Percentiles rank a stretch among this genome's conserved stretches.
phyloP scores from a whole-genome alignment of 176 grass and related monocot genomes.

The Oryza rufipogon region DNA sequence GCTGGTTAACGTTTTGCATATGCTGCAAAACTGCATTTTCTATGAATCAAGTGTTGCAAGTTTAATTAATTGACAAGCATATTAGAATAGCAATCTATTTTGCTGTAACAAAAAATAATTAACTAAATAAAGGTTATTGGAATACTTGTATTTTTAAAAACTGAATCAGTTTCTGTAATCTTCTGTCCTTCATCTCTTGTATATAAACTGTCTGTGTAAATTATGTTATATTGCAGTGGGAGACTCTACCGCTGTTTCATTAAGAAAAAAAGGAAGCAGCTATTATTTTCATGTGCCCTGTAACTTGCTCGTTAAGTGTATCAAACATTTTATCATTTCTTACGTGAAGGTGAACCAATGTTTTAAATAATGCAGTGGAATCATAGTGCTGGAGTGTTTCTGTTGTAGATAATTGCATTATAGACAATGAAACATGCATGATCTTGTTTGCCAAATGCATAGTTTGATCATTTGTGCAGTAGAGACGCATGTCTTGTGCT shows the following conservation, averaged over 20 bases:
- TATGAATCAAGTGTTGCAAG: not conserved
- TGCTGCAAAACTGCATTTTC: slow-evolving; percentile 14
- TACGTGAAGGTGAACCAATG: not conserved
- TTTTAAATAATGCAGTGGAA: not conserved
- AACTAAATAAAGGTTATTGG: not conserved
- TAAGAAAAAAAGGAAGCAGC: not conserved
- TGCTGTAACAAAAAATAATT: not conserved
- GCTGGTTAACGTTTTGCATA: slow-evolving; percentile 11
- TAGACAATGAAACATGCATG: not conserved
- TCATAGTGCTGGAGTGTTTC: not conserved
- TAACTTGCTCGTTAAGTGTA: slow-evolving; percentile 2
- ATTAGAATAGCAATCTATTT: not conserved
- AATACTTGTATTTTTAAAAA: slow-evolving; percentile 19
- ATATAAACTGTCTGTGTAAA: no score
- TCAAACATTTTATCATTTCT: not conserved
- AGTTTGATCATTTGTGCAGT: not conserved
- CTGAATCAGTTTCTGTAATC: not conserved
- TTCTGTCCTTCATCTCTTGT: no score
- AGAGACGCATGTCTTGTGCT: slow-evolving; percentile 5
- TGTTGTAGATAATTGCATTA: not conserved
- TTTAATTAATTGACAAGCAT: not conserved
- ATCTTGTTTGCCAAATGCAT: not conserved
- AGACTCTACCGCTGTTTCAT: no score
- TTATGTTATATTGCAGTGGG: no score
- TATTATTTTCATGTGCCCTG: slow-evolving; percentile 8